Conservation (phyloP, 1,284 basidiomycete species). For the Heterobasidion irregulare region DNA sequence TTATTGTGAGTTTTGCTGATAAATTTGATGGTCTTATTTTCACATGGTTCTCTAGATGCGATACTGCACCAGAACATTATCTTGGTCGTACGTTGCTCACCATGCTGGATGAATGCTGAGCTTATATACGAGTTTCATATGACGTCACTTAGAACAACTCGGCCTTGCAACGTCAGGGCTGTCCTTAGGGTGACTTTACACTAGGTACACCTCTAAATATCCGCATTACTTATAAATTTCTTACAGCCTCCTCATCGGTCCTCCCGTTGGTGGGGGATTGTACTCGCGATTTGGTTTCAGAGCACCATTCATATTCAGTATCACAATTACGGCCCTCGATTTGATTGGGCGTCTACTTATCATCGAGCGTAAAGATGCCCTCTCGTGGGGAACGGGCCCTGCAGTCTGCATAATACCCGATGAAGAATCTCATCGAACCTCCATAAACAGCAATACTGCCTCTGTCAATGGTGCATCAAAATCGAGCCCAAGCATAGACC, state of each 20-base stretch:
- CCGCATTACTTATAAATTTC: neutral
- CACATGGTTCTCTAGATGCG: slow-evolving; percentile 39
- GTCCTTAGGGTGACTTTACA: slow-evolving; percentile 43
- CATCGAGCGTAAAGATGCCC: slow-evolving; percentile 54
- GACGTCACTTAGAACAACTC: slow-evolving; percentile 45
- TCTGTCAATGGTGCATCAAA: neutral
- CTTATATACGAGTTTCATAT: neutral
- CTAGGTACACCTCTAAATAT: neutral
- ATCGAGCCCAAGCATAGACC: neutral
- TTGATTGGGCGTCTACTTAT: slow-evolving; percentile 53
- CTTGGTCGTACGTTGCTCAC: slow-evolving; percentile 44
- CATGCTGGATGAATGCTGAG: neutral
- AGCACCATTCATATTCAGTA: slow-evolving; percentile 67
- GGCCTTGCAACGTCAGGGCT: slow-evolving; percentile 68
- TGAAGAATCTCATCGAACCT: neutral
- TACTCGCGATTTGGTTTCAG: slow-evolving; percentile 64
- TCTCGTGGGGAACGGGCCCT: slow-evolving; percentile 45
- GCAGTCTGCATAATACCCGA: slow-evolving; percentile 7
- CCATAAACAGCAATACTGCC: neutral
- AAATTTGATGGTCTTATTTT: slow-evolving; percentile 5
- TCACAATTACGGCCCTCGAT: slow-evolving; percentile 52
- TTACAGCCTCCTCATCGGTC: slow-evolving; percentile 44
- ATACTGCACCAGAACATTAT: slow-evolving; percentile 50
- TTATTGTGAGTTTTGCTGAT: slow-evolving; percentile 42
- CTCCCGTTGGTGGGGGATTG: slow-evolving; percentile 66